These are phyloP conservation scores for Trichothecium sympodiale DNA, from an alignment of 2,329 filamentous ascomycete genomes.

Conservation along the genomic window DNA sequence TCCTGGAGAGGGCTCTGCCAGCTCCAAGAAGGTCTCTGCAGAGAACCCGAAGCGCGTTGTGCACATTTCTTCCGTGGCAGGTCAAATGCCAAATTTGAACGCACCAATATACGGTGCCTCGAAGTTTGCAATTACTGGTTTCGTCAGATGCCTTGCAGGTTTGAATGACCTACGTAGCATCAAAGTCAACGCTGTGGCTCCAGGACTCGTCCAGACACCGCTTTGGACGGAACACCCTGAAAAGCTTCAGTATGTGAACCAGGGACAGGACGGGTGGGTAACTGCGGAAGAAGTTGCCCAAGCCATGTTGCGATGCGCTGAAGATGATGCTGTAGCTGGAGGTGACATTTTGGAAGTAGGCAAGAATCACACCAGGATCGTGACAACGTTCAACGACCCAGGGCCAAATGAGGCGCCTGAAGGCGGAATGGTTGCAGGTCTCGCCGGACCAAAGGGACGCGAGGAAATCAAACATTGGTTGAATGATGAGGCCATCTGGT, in stretches of 20 bases:
- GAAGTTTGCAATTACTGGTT: conserved; percentile 26
- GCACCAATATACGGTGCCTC: conserved; percentile 26
- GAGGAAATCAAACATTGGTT: no score
- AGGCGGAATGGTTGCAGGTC: background rate
- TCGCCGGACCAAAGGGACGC: no score
- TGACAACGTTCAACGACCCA: conserved; percentile 24
- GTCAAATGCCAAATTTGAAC: conserved; percentile 19
- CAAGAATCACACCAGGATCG: conserved; percentile 15
- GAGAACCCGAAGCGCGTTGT: conserved; percentile 23
- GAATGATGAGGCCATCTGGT: no score
- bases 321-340: conserved; percentile 20
- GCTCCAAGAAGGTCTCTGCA: conserved; percentile 9
- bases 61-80: conserved; percentile 25
- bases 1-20: conserved; percentile 6
- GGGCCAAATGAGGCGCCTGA: conserved; percentile 20
- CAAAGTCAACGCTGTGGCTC: conserved; percentile 31
- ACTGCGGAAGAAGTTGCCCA: conserved; percentile 29
- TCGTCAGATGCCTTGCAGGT: conserved; percentile 26
- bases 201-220: conserved; percentile 31
- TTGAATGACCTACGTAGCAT: conserved; percentile 23
- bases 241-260: conserved; percentile 25
- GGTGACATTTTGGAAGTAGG: conserved; percentile 32
- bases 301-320: conserved; percentile 29
- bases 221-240: conserved; percentile 33
- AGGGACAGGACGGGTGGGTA: conserved; percentile 25